phyloP scores from a whole-genome alignment of 2,329 filamentous ascomycete species.

The Lachnellula occidentalis region DNA sequence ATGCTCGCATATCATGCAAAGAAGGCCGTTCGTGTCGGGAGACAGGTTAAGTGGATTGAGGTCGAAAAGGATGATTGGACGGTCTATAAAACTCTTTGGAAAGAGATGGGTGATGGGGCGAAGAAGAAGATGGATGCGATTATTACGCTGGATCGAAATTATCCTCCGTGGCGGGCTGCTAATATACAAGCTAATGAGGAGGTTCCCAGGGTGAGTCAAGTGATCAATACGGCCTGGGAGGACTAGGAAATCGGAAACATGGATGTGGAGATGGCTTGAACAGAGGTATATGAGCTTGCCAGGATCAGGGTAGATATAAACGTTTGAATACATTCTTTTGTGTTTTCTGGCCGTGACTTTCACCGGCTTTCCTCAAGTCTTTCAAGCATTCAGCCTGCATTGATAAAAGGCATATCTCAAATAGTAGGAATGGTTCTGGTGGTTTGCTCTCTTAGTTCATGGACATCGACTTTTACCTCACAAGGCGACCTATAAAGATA shows the following conservation, averaged over 20 bases:
- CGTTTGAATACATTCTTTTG: too few relatives aligned
- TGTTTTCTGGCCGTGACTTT: too few relatives aligned
- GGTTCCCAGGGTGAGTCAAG: not conserved
- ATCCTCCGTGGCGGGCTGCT: not conserved
- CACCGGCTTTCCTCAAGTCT: too few relatives aligned
- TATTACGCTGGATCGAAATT: not conserved
- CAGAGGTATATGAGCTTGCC: too few relatives aligned
- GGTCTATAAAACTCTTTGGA: slow-evolving; percentile 17
- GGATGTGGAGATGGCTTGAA: not conserved
- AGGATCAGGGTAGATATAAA: too few relatives aligned
- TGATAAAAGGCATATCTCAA: too few relatives aligned
- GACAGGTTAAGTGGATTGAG: slow-evolving; percentile 13
- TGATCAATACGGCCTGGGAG: not conserved
- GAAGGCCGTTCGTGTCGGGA: slow-evolving; percentile 2
- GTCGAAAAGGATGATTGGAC: slow-evolving; percentile 20
- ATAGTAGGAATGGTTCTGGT: too few relatives aligned
- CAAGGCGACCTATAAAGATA: too few relatives aligned
- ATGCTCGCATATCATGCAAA: slow-evolving; percentile 16
- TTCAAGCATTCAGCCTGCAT: too few relatives aligned
- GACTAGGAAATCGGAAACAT: not conserved
- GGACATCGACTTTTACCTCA: too few relatives aligned
- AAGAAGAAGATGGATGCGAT: slow-evolving; percentile 13
- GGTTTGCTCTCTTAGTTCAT: too few relatives aligned
- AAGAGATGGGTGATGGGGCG: slow-evolving; percentile 2
- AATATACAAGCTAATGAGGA: not conserved